Evolutionary conservation across 2,329 filamentous ascomycete genomes (phyloP).

Genomic region (Colletotrichum spinosum): DNA sequence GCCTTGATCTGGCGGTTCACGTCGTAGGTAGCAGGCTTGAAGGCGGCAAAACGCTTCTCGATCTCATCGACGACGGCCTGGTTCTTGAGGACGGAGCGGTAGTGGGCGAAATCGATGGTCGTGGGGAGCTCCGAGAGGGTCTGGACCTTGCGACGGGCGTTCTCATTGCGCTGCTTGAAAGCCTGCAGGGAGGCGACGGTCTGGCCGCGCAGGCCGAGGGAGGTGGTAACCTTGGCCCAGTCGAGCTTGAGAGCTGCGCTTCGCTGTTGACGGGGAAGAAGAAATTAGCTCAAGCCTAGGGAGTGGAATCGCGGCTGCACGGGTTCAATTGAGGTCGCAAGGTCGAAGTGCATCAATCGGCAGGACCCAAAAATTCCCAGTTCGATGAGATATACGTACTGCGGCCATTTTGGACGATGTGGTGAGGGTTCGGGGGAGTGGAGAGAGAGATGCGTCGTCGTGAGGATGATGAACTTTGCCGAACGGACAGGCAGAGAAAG

Average conservation of each 20-base stretch:
- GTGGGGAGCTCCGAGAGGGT: slow-evolving; percentile 85
- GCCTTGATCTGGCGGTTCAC: slow-evolving; percentile 94
- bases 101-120: slow-evolving; percentile 91
- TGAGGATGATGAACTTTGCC: slow-evolving; percentile 60
- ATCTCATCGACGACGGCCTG: slow-evolving; percentile 94
- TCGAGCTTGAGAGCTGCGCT: slow-evolving; percentile 99
- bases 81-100: slow-evolving; percentile 96
- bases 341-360: slow-evolving; percentile 42
- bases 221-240: slow-evolving; percentile 94
- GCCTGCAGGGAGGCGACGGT: slow-evolving; percentile 90
- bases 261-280: slow-evolving; percentile 70
- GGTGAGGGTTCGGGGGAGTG: slow-evolving; percentile 59
- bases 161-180: slow-evolving; percentile 99
- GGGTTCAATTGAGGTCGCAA: slow-evolving; percentile 30
- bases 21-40: slow-evolving; percentile 95
- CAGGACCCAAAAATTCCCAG: not conserved
- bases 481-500: slow-evolving; percentile 49
- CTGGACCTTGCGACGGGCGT: slow-evolving; percentile 93
- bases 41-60: slow-evolving; percentile 91
- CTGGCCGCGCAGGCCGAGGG: slow-evolving; percentile 95
- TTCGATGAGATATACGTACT: slow-evolving; percentile 62
- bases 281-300: slow-evolving; percentile 67
- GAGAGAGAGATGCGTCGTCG: slow-evolving; percentile 61
- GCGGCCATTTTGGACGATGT: slow-evolving; percentile 73
- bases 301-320: slow-evolving; percentile 14